Evolutionary conservation across 2,329 filamentous ascomycete genomes (phyloP).

Genomic region (Calonectria crousiana): DNA sequence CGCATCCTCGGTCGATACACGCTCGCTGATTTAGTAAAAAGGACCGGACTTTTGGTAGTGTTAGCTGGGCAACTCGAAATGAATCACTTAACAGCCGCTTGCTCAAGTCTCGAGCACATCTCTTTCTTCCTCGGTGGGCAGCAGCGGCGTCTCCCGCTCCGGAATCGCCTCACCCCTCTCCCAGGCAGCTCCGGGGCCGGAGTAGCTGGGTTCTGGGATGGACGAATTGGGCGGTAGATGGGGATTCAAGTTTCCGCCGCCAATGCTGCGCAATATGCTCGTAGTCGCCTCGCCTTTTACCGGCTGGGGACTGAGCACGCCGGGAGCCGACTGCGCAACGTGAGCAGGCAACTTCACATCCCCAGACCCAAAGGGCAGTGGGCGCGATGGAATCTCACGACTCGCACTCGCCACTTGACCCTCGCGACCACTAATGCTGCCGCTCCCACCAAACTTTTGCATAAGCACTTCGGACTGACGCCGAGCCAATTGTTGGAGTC

Average conservation of each 20-base stretch:
- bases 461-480: slow-evolving; percentile 74
- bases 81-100: slow-evolving; percentile 24
- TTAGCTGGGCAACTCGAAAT: slow-evolving; percentile 18
- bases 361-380: slow-evolving; percentile 67
- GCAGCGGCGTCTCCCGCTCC: slow-evolving; percentile 50
- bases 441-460: slow-evolving; percentile 61
- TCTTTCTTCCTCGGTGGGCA: slow-evolving; percentile 55
- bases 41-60: slow-evolving; percentile 18
- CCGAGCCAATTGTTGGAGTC: slow-evolving; percentile 77
- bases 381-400: slow-evolving; percentile 61
- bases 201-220: slow-evolving; percentile 60
- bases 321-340: slow-evolving; percentile 41
- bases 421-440: slow-evolving; percentile 41
- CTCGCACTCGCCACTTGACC: slow-evolving; percentile 45
- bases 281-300: slow-evolving; percentile 54
- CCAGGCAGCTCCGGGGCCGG: slow-evolving; percentile 63
- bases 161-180: slow-evolving; percentile 62
- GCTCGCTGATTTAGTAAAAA: slow-evolving; percentile 15
- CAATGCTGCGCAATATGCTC: slow-evolving; percentile 50
- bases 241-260: slow-evolving; percentile 36
- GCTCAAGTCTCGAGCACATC: slow-evolving; percentile 56
- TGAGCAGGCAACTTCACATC: slow-evolving; percentile 45
- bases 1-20: slow-evolving; percentile 5
- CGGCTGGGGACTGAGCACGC: slow-evolving; percentile 57
- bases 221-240: slow-evolving; percentile 31